Evolutionary conservation across 225 moss, liverwort and hornwort genomes (phyloP), one percentile per base, ranked within the genome.

Genomic region (Polytrichum formosum): DNA sequence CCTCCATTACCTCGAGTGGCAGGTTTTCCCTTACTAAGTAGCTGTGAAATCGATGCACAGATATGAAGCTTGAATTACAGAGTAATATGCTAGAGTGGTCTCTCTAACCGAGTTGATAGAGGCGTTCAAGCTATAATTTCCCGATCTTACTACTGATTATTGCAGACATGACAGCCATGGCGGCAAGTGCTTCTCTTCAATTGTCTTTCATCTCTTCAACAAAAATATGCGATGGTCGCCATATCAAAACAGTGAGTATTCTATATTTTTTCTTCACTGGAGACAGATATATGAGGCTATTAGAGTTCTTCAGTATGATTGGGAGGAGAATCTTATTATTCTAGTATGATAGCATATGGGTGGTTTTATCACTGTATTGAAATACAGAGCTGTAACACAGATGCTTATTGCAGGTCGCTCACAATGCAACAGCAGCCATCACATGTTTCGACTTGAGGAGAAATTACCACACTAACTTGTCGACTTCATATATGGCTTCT

Each of bases 111-210:
- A 37, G 37, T 37, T 37, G 13, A 37, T 2, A 10, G 37, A 37
- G 13, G 3, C 10, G 0, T 37, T 46, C 16, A 46, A 46, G 16
- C 46, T 16, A 46, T 4, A 46, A 13, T 46, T 46, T 46, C 46
- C 46, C 46, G 46, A 46, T 46, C 13, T 46, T 13, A 16, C 46
- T 16, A 13, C 13, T 46, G 16, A 4, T 46, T 16, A 13, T 80
- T 64, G 71, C 73, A 87, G 87, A 67, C 71, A 84, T 81, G 87
- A 79, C 81, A 66, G 74, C 72, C 72, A 56, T 65, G 25, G 74
- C 79, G 69, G 81, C 74, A 54, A 83, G 76, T 81, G 67, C 67
- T 26, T 74, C 72, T 46, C 71, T 79, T 58, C 74, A 79, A 61
- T 72, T 79, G 71, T 74, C 76, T 55, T 60, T 70, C 61, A 61